Evolutionary conservation across 163 green algal genomes (phyloP), one percentile per base, ranked within the genome.

Genomic region (Scenedesmus sp.): DNA sequence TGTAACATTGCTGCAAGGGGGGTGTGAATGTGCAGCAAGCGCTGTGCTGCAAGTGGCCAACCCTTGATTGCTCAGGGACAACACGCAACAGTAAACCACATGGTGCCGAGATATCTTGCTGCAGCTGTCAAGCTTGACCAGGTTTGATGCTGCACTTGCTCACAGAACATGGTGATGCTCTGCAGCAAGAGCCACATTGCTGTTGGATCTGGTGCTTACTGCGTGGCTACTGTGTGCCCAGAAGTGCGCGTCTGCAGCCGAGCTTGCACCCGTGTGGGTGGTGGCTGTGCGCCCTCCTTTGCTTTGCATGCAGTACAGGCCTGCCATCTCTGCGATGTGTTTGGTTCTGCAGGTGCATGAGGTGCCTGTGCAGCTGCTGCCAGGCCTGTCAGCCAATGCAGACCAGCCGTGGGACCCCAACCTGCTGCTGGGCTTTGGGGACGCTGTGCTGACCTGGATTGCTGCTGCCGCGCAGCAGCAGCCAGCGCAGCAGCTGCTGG

Each of bases 361-460:
- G 37, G 87, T 93, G 33, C 87, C 90, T 0, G 92, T 94, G 81
- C 78, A 76, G n/a, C 65, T 59, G n/a, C 87, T 94, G 35, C 90
- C 90, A 1, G 87, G 68, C 10, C 12, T 94, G 0, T 93, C 93
- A 12, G 70, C 78, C 3, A 30, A 68, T 15, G 72, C 46, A 3
- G 92, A 90, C 13, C 70, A 56, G 1, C 6, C 33, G 42, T 96
- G 94, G 91, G 92, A 94, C 82, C 85, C 93, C 9, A 76, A 80
- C 49, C 88, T 82, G 51, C 87, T 95, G 61, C 80, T 96, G 12
- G 46, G 26, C 0, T 96, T 95, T 86, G 94, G 93, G 22, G 89
- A 87, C 15, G 90, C 56, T 6, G 89, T 81, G 46, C 89, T 96
- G 51, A 30, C 10, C 3, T 96, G 95, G 94, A 95, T 96, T 82